Evolutionary conservation across 495 filamentous ascomycete species (phyloP).

Genomic region (Halenospora varia): DNA sequence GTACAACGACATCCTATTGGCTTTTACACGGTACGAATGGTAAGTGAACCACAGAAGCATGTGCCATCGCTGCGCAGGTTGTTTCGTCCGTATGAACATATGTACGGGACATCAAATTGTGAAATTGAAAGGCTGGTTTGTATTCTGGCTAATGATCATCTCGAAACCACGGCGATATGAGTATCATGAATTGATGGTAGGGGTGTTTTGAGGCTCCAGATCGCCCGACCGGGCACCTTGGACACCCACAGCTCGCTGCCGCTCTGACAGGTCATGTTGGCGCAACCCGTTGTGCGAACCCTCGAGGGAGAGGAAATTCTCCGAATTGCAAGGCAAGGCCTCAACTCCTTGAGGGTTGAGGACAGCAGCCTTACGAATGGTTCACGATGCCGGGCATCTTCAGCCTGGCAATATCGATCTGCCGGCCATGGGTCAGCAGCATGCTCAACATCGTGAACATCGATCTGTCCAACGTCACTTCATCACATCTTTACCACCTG

Average conservation of each 20-base stretch:
- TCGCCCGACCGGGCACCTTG: constrained; percentile 16
- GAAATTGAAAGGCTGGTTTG: not conserved
- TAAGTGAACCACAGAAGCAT: not conserved
- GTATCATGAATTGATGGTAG: not conserved
- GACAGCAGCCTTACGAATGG: constrained; percentile 12
- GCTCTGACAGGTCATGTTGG: constrained; percentile 8
- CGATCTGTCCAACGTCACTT: constrained; percentile 16
- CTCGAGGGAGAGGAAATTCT: constrained; percentile 18
- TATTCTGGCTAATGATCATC: not conserved
- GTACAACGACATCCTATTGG: not conserved
- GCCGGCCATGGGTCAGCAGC: constrained; percentile 21
- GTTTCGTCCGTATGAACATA: not conserved
- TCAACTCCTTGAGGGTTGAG: constrained; percentile 14
- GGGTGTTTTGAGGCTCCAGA: constrained; percentile 12
- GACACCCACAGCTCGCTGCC: not conserved
- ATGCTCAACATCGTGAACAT: constrained; percentile 9
- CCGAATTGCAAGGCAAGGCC: constrained; percentile 15
- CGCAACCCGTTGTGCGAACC: constrained; percentile 11
- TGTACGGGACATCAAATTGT: not conserved
- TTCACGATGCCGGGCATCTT: constrained; percentile 20
- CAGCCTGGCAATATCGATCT: constrained; percentile 20
- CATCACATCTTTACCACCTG: constrained; percentile 2
- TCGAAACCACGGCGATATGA: not conserved
- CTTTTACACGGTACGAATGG: not conserved
- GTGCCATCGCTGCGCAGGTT: not conserved